These are phyloP conservation scores for Naganishia liquefaciens DNA, from an alignment of 1,284 basidiomycete species.

Conservation along the genomic window DNA sequence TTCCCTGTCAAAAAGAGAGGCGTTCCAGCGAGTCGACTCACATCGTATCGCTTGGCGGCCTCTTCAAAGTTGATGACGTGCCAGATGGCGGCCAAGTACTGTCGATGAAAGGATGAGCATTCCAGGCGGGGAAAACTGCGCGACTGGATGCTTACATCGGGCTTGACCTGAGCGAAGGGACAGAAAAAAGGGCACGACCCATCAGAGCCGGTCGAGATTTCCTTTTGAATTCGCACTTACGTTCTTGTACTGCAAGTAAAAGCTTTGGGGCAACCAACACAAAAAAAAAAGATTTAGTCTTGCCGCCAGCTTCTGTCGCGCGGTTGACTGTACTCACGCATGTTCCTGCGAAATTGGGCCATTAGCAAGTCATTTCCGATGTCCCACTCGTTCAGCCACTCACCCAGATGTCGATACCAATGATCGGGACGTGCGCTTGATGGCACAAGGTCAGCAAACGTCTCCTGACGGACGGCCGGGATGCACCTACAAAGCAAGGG, in stretches of 20 bases:
- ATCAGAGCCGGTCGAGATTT: not conserved
- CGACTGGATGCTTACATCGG: conserved; percentile 64
- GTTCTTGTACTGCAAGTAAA: conserved; percentile 89
- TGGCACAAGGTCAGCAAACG: not conserved
- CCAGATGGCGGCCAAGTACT: conserved; percentile 91
- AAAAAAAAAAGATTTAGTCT: not conserved
- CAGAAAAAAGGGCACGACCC: not conserved
- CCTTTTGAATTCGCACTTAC: conserved; percentile 53
- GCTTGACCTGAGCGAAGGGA: conserved; percentile 58
- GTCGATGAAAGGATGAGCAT: not conserved
- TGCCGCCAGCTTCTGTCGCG: not conserved
- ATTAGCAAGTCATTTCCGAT: not conserved
- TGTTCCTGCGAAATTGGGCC: conserved; percentile 41
- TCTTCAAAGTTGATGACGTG: conserved; percentile 90
- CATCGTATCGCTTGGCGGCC: conserved; percentile 72
- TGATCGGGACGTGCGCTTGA: conserved; percentile 72
- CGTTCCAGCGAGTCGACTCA: not conserved
- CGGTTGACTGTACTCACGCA: conserved; percentile 39
- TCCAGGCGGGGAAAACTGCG: not conserved
- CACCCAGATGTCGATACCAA: conserved; percentile 95
- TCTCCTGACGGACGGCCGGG: not conserved
- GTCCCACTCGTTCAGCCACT: conserved; percentile 24
- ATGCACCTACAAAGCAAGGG: conserved; percentile 67
- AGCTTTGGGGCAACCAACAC: conserved; percentile 42
- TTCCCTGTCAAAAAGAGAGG: not conserved